Percentiles rank a stretch among this genome's conserved stretches.
These are phyloP conservation scores for Zygoascus ofunaensis DNA, from an alignment of 805 yeast genomes.

Conservation along the genomic window DNA sequence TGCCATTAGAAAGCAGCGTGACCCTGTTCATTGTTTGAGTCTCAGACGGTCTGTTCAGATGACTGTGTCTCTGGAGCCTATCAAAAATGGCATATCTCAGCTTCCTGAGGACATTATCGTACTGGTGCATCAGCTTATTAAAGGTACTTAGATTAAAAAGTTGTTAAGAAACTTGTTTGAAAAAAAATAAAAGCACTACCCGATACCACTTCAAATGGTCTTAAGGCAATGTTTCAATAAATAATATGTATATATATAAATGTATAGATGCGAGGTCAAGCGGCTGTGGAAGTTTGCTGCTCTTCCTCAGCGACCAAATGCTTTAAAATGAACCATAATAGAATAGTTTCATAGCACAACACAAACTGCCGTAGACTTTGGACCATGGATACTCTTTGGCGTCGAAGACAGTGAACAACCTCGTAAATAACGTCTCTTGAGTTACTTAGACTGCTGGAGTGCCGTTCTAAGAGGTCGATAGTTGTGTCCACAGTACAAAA, in stretches of 20 bases:
- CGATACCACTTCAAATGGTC: too few species aligned
- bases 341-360: slow-evolving; percentile 57
- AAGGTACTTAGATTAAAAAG: background rate
- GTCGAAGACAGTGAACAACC: slow-evolving; percentile 56
- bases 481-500: slow-evolving; percentile 40
- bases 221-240: too few species aligned
- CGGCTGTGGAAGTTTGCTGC: too few species aligned
- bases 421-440: slow-evolving; percentile 49
- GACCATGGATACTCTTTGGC: slow-evolving; percentile 76
- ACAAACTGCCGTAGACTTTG: slow-evolving; percentile 70
- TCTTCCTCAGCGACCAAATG: too few species aligned
- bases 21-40: slow-evolving; percentile 47
- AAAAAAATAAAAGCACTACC: too few species aligned
- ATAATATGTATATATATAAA: too few species aligned
- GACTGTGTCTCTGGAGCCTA: slow-evolving; percentile 4
- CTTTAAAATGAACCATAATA: slow-evolving; percentile 19
- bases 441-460: background rate
- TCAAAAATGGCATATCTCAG: background rate
- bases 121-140: background rate
- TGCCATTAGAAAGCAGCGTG: slow-evolving; percentile 29
- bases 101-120: slow-evolving; percentile 2
- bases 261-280: too few species aligned
- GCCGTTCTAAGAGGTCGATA: slow-evolving; percentile 31
- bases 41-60: slow-evolving; percentile 37
- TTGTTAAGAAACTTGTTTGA: too few species aligned